Conservation (phyloP, 2,329 filamentous ascomycete species). For the Pseudogymnoascus sp. region DNA sequence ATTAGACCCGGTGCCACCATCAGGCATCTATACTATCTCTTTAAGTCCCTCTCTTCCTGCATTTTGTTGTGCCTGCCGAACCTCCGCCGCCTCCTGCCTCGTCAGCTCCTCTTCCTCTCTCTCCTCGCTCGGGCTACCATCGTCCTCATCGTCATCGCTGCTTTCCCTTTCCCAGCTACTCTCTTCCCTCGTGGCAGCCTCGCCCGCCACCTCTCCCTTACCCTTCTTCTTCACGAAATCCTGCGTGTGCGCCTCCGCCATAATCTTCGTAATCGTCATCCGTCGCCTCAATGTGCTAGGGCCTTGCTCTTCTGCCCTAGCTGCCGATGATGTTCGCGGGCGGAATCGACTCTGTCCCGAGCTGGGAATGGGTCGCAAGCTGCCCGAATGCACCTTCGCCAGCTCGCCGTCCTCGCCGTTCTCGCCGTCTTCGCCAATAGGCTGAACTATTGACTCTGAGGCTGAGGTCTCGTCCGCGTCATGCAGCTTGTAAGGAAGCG, state of each 20-base stretch:
- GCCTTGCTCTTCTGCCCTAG: slow-evolving; percentile 1
- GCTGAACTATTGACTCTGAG: background rate
- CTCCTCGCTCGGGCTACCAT: slow-evolving; percentile 2
- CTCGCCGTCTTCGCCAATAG: background rate
- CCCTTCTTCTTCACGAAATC: slow-evolving; percentile 76
- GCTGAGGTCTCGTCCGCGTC: slow-evolving; percentile 24
- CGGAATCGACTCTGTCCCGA: slow-evolving; percentile 36
- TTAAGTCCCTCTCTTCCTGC: background rate
- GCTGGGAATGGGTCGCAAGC: slow-evolving; percentile 24
- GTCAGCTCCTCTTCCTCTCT: background rate
- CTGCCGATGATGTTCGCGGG: slow-evolving; percentile 1
- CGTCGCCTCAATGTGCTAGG: slow-evolving; percentile 13
- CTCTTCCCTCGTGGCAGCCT: background rate
- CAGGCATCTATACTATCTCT: background rate
- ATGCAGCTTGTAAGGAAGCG: slow-evolving; percentile 64
- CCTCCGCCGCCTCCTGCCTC: background rate
- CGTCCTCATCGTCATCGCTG: slow-evolving; percentile 8
- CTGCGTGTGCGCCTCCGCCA: slow-evolving; percentile 77
- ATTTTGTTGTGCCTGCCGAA: background rate
- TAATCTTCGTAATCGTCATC: slow-evolving; percentile 52
- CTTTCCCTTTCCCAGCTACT: background rate
- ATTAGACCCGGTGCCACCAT: background rate
- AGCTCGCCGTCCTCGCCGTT: background rate
- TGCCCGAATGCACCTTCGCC: background rate
- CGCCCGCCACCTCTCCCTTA: slow-evolving; percentile 21